A percentile compares a stretch with the other conserved stretches of the same genome.
Conservation (phyloP, 192 early-diverging fungal genomes). For the Dissophora globulifera region DNA sequence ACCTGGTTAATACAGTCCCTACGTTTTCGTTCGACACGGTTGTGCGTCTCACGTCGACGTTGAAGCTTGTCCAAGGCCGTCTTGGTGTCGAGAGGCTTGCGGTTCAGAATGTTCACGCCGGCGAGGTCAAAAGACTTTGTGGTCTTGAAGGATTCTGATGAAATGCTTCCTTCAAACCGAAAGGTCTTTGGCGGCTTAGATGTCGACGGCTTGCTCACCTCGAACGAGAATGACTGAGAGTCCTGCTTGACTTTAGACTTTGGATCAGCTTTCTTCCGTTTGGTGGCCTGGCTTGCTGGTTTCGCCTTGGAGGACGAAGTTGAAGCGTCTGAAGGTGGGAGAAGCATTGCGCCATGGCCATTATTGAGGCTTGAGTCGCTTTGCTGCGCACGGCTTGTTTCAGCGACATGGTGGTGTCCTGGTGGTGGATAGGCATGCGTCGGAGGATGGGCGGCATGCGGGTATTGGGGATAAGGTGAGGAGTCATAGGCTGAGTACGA, state of each 20-base stretch:
- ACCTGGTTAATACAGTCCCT: constrained; percentile 76
- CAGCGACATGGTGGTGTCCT: neutral
- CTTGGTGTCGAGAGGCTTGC: constrained; percentile 28
- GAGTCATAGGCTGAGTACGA: neutral
- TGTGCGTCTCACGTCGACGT: constrained; percentile 77
- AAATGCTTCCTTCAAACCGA: constrained; percentile 48
- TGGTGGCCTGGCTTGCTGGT: neutral
- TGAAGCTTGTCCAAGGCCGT: constrained; percentile 55
- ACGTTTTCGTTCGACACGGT: constrained; percentile 77
- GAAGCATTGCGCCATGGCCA: neutral
- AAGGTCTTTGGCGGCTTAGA: constrained; percentile 29
- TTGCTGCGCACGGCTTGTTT: neutral
- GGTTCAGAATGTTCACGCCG: constrained; percentile 43
- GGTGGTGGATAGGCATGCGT: constrained; percentile 9
- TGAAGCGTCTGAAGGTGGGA: neutral
- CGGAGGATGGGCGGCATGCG: neutral
- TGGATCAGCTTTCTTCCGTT: constrained; percentile 8
- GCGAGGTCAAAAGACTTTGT: constrained; percentile 53
- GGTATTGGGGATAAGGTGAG: neutral
- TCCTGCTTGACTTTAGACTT: constrained; percentile 7
- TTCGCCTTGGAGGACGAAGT: constrained; percentile 9
- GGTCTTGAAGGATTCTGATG: constrained; percentile 39
- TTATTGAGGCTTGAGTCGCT: too few relatives aligned
- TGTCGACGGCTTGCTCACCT: neutral
- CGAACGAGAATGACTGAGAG: neutral